Conservation (phyloP, 2,329 filamentous ascomycete species). For the Colletotrichum camelliae region DNA sequence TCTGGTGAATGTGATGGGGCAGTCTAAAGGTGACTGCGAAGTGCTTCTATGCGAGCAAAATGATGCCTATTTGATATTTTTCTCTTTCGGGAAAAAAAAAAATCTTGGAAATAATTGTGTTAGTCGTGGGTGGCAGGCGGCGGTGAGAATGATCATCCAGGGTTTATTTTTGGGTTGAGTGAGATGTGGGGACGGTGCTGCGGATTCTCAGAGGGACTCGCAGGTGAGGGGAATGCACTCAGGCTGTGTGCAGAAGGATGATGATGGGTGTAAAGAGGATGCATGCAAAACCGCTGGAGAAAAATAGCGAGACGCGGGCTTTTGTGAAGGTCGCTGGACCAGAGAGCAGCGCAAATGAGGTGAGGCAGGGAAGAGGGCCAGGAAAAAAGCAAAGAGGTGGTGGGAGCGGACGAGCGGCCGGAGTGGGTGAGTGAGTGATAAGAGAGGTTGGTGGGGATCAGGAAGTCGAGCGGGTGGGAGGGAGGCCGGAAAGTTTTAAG, state of each 20-base stretch:
- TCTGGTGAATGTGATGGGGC: slow-evolving; percentile 25
- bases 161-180: slow-evolving; percentile 22
- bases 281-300: neutral
- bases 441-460: slow-evolving; percentile 21
- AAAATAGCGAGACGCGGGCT: neutral
- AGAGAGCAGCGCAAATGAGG: neutral
- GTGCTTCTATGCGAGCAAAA: slow-evolving; percentile 5
- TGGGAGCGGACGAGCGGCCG: slow-evolving; percentile 11
- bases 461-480: slow-evolving; percentile 9
- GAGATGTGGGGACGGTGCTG: slow-evolving; percentile 14
- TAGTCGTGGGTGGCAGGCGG: slow-evolving; percentile 15
- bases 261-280: neutral
- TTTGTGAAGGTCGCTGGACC: neutral
- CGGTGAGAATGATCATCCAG: slow-evolving; percentile 17
- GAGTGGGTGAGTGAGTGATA: slow-evolving; percentile 10
- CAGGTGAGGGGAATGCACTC: neutral
- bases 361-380: neutral
- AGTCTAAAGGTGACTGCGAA: slow-evolving; percentile 24
- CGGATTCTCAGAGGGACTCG: slow-evolving; percentile 11
- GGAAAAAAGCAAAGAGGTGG: slow-evolving; percentile 6
- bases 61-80: slow-evolving; percentile 9
- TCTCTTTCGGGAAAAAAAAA: neutral
- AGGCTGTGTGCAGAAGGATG: neutral
- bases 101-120: slow-evolving; percentile 8
- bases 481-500: slow-evolving; percentile 19